Evolutionary conservation across 345 rosid genomes (phyloP), one percentile per base, ranked within the genome.

Genomic region (Dipteronia sinensis): DNA sequence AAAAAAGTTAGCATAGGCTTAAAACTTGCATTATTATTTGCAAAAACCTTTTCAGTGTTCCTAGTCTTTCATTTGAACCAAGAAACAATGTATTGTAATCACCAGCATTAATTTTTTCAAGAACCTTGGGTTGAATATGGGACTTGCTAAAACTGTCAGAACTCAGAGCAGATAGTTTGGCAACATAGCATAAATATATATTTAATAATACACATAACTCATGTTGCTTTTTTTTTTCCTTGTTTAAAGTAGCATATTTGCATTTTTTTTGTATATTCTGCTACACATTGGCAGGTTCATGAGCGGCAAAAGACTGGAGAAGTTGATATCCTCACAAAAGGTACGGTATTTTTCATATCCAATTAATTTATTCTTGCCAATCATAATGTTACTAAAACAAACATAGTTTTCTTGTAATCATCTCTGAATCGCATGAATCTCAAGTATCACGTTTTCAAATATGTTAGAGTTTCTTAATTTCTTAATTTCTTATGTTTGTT

Each of bases 271-370:
- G 27, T 67, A 5, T 59, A 16, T 47, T 59, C 11, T 55, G 12
- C 38, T 75, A 42, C 65, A 22, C 62, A 49, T 58, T 78, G 65
- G 31, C 53, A 85, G 88, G 87, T 87, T 76, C 88, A 84, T 68
- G 83, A 85, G 77, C 78, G 34, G 51, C 79, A 13, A 55, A 76
- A 77, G 74, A 67, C 59, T 0, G 74, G 68, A 40, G 86, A 85
- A 77, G 79, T 67, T 71, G 82, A 84, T 49, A 34, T 88, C 51
- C 85, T 88, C 56, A 85, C 90, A n/a, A 88, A 85, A 85, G 90
- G 88, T 88, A 80, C 59, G 11, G 10, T 71, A 62, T 78, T 38
- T 11, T 61, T 44, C 61, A 34, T 55, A 3, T 64, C 62, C 46
- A 74, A 10, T 13, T 23, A 11, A 71, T 59, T 76, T 59, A 66